Percentiles rank a stretch among this genome's conserved stretches.
Evolutionary conservation across 192 early-diverging fungal genomes (phyloP).

Genomic region (Rhizophlyctis rosea): DNA sequence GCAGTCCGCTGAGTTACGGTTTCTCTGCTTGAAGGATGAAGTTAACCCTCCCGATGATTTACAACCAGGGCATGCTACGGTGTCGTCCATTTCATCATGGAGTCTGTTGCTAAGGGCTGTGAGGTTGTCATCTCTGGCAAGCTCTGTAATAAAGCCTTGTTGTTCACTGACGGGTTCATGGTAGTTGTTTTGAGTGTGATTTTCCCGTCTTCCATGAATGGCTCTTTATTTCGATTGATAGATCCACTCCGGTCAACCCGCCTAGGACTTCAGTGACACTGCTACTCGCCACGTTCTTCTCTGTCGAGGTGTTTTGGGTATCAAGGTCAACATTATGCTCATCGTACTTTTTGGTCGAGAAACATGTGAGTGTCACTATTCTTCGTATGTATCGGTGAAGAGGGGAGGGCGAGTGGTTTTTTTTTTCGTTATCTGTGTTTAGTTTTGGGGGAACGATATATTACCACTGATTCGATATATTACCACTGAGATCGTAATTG

Average conservation of each 20-base stretch:
- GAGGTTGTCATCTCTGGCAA: slow-evolving; percentile 99
- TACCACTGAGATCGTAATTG: no score
- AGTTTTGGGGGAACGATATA: no score
- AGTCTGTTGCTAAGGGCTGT: slow-evolving; percentile 98
- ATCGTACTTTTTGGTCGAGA: no score
- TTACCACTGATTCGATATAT: no score
- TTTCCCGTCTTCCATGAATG: neutral
- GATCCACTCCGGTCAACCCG: slow-evolving; percentile 99
- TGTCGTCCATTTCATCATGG: slow-evolving; percentile 98
- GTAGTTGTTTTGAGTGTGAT: slow-evolving; percentile 19
- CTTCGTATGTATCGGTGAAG: no score
- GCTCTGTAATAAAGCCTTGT: slow-evolving; percentile 99
- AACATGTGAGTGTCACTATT: no score
- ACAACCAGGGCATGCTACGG: slow-evolving; percentile 93
- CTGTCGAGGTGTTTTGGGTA: slow-evolving; percentile 97
- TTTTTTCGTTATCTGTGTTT: no score
- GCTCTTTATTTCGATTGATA: neutral
- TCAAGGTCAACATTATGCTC: slow-evolving; percentile 99
- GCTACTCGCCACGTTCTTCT: slow-evolving; percentile 97
- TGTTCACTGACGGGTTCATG: slow-evolving; percentile 99
- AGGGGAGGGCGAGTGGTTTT: no score
- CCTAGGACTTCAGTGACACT: slow-evolving; percentile 90
- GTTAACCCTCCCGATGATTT: no score
- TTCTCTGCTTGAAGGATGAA: no score
- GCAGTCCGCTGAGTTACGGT: no score